Conservation (phyloP, 2,329 filamentous ascomycete species). For the Phialemoniopsis sp. region DNA sequence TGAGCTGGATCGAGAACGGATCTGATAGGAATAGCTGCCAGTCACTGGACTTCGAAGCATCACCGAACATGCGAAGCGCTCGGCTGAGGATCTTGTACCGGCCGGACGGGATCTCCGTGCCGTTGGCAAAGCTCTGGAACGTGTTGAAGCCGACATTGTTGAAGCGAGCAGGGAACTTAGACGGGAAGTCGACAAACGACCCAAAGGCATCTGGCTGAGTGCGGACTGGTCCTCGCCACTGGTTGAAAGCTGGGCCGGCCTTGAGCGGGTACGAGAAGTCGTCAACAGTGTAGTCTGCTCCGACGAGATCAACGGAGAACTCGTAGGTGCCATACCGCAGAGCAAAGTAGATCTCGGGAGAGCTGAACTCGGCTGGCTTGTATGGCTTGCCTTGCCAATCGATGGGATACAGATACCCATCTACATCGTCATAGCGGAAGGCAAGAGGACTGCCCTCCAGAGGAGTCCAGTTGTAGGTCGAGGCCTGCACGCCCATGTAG, state of each 20-base stretch:
- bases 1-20: slow-evolving; percentile 6
- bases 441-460: slow-evolving; percentile 9
- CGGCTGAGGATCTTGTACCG: slow-evolving; percentile 12
- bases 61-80: slow-evolving; percentile 13
- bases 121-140: slow-evolving; percentile 5
- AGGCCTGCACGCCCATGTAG: slow-evolving; percentile 14
- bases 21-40: slow-evolving; percentile 12
- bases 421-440: slow-evolving; percentile 8
- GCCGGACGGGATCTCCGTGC: slow-evolving; percentile 7
- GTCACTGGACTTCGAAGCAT: slow-evolving; percentile 8
- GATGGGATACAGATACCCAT: slow-evolving; percentile 9
- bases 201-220: background rate
- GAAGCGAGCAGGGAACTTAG: slow-evolving; percentile 5
- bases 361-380: slow-evolving; percentile 8
- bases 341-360: slow-evolving; percentile 12
- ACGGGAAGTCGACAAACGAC: slow-evolving; percentile 5
- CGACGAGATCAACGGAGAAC: slow-evolving; percentile 13
- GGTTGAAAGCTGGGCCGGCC: slow-evolving; percentile 3
- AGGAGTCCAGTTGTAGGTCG: slow-evolving; percentile 14
- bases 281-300: slow-evolving; percentile 8
- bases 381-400: slow-evolving; percentile 8
- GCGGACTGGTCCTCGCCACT: slow-evolving; percentile 9
- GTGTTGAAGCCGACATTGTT: slow-evolving; percentile 3
- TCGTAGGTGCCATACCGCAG: slow-evolving; percentile 13
- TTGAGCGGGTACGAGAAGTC: slow-evolving; percentile 10